Evolutionary conservation across 305 asterid species (phyloP), one percentile per base, ranked within the genome.

Genomic region (Solanum hybrid): DNA sequence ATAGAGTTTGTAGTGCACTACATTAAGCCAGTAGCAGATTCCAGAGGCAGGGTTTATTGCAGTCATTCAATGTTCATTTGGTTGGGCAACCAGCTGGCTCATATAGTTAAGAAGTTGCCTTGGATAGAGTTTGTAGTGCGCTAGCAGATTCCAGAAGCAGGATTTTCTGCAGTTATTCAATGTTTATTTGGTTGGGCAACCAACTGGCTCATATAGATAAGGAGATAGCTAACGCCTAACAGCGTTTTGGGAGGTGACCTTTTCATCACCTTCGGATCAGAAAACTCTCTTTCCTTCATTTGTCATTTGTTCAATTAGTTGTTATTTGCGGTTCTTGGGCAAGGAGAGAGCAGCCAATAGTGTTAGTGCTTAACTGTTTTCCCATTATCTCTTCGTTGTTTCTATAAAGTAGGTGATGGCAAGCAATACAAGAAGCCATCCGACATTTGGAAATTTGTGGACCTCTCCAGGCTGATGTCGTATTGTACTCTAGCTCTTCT

Each of bases 241-340:
- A 90, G 93, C 91, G 90, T 90, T 73, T 90, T 86, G 93, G 77
- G 78, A 91, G 94, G 97, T 95, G 94, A 92, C 90, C 79, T 91
- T 90, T 92, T 91, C 89, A 46, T 92, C 93, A 89, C 90, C 94
- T 93, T 90, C 88, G 46, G 86, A 60, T 78, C 80, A 66, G 36
- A 51, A 88, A 35, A 85, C 82, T 64, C 88, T 90, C 75, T 77
- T 91, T 89, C 80, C 91, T 91, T 80, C 89, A 85, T 92, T 90
- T 81, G 77, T 88, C 89, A 87, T 85, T 92, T 90, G 89, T 85
- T 85, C 73, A 51, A 91, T 94, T 91, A 91, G 92, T 90, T 91
- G 92, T 92, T 37, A 66, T 86, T 88, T 90, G 90, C 89, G 69
- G 84, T 92, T 87, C 86, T 88, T 90, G 93, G 93, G 88, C 81